Evolutionary conservation across 108 stramenopile genomes (phyloP).

Genomic region (Tribonema minus): DNA sequence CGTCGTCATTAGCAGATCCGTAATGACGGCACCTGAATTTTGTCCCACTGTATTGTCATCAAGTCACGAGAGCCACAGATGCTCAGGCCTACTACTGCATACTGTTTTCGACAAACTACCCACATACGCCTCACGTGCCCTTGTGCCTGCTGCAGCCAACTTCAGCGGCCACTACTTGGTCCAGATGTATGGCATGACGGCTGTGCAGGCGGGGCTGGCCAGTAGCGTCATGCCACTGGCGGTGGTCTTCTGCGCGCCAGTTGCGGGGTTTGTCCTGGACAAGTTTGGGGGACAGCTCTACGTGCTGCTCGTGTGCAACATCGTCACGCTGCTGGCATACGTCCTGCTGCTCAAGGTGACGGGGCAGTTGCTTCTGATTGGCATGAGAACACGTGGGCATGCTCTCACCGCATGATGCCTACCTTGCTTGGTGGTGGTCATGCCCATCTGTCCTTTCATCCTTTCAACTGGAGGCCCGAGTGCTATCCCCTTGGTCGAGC

Average conservation of each 20-base stretch:
- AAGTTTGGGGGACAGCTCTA: conserved; percentile 21
- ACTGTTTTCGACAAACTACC: no score
- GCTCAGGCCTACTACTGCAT: no score
- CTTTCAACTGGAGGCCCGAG: background rate
- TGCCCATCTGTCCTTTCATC: background rate
- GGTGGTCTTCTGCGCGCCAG: conserved; percentile 18
- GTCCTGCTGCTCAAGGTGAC: conserved; percentile 10
- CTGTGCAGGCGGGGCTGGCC: no score
- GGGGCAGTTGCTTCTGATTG: background rate
- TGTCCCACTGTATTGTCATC: no score
- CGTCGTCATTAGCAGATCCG: no score
- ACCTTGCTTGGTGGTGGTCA: background rate
- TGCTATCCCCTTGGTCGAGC: background rate
- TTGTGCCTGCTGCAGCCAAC: no score
- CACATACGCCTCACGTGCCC: no score
- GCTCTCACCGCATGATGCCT: background rate
- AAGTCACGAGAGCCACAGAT: no score
- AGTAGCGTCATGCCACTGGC: conserved; percentile 20
- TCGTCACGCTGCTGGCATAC: conserved; percentile 11
- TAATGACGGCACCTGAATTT: no score
- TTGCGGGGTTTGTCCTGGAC: conserved; percentile 26
- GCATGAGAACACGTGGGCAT: background rate
- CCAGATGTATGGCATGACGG: no score
- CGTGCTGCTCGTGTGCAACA: conserved; percentile 4
- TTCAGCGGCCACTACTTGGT: no score